Conservation (phyloP, 2,329 filamentous ascomycete genomes). For the Colletotrichum horii region DNA sequence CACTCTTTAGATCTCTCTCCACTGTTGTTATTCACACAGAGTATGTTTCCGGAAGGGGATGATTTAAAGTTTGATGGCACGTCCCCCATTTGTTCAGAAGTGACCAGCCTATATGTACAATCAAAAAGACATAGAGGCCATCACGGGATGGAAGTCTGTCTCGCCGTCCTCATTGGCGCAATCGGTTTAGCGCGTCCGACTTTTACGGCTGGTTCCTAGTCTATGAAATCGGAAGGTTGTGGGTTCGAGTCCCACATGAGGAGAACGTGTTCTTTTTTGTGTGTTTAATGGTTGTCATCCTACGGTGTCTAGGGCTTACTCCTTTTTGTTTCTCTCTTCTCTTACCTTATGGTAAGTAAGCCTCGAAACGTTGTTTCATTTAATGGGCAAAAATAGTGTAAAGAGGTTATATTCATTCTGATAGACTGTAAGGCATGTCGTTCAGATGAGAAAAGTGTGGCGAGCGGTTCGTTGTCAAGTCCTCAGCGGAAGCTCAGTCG, state of each 20-base stretch:
- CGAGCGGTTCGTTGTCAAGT: neutral
- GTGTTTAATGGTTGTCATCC: neutral
- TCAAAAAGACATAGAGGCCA: too few relatives aligned
- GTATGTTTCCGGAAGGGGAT: neutral
- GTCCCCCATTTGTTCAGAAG: neutral
- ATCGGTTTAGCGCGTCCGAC: conserved; percentile 15
- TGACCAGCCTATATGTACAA: neutral
- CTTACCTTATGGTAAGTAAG: neutral
- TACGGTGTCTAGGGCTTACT: too few relatives aligned
- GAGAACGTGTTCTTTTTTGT: neutral
- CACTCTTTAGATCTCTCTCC: neutral
- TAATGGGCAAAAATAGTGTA: neutral
- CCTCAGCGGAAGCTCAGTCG: neutral
- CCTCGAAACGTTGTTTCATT: neutral
- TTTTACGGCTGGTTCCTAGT: neutral
- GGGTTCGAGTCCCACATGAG: conserved; percentile 15
- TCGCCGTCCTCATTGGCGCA: neutral
- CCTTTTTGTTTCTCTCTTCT: neutral
- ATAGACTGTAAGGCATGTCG: neutral
- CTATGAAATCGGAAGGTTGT: conserved; percentile 6
- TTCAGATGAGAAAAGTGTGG: neutral
- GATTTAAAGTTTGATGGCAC: neutral
- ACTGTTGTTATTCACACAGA: neutral
- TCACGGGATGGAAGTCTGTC: neutral
- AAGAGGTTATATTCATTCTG: neutral